phyloP scores from a whole-genome alignment of 768 basidiomycete genomes.

The Lentinula raphanica region DNA sequence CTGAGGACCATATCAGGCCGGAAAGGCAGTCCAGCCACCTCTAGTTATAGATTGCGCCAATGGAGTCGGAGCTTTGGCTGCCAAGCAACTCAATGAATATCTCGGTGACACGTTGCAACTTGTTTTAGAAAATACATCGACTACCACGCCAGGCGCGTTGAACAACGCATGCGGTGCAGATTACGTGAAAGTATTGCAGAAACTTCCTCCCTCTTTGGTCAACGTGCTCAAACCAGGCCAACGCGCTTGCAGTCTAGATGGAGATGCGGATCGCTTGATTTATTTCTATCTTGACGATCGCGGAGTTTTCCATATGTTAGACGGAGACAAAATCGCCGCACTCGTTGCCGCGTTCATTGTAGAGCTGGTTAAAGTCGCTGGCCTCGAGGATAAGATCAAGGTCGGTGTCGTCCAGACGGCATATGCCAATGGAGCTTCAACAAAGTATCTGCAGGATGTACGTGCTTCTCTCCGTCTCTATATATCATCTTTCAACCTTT shows the following conservation, averaged over 20 bases:
- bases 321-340: slow-evolving; percentile 97
- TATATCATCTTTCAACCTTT: slow-evolving; percentile 8
- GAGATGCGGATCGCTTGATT: slow-evolving; percentile 95
- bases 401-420: slow-evolving; percentile 98
- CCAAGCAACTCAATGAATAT: slow-evolving; percentile 52
- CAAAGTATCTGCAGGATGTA: slow-evolving; percentile 83
- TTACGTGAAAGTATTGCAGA: slow-evolving; percentile 92
- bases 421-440: slow-evolving; percentile 96
- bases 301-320: slow-evolving; percentile 82
- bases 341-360: slow-evolving; percentile 91
- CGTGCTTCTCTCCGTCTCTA: slow-evolving; percentile 16
- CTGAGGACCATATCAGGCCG: slow-evolving; percentile 36
- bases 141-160: slow-evolving; percentile 60
- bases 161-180: slow-evolving; percentile 93
- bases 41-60: slow-evolving; percentile 97
- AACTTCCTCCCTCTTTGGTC: slow-evolving; percentile 70
- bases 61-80: slow-evolving; percentile 83
- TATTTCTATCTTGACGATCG: slow-evolving; percentile 87
- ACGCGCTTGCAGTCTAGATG: slow-evolving; percentile 90
- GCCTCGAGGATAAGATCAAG: slow-evolving; percentile 69
- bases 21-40: slow-evolving; percentile 49
- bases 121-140: slow-evolving; percentile 64
- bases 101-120: slow-evolving; percentile 61
- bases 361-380: slow-evolving; percentile 81
- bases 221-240: slow-evolving; percentile 62